Evolutionary conservation across 2,329 filamentous ascomycete genomes (phyloP), one percentile per base, ranked within the genome.

Genomic region (Graphilbum sp.): DNA sequence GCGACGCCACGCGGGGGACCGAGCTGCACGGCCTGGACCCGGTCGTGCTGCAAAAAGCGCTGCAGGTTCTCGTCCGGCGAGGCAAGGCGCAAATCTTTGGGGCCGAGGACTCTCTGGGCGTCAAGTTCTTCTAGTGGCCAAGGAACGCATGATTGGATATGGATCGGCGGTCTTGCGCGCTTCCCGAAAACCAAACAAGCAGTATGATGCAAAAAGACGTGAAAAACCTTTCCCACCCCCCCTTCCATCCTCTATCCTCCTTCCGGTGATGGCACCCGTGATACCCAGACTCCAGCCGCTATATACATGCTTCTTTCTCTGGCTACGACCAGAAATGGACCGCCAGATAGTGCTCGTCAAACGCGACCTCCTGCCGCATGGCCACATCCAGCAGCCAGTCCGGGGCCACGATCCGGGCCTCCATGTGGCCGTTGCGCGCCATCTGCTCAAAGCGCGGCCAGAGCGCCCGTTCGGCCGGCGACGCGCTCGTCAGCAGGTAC

Each of bases 71-170:
- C 35, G 87, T 93, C 27, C 94, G 92, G 66, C 72, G 79, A 45
- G 86, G 86, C 48, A 93, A 82, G 60, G 88, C 87, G 13, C 88
- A 96, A 58, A 75, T 96, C 20, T 96, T 98, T 61, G 88, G 88
- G 25, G 72, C 75, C 38, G 86, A 88, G 50, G 85, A 88, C 54
- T 81, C 83, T 43, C 75, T 82, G 51, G 90, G 90, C 50, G 85
- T 96, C 46, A 98, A 98, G 63, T 96, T 98, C 63, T 96, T 96
- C 55, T 95, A 37, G 27, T n/a, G n/a, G n/a, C 10, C 8, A 16
- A 13, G 12, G 21, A 13, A 25, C 12, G 7, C 23, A 25, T 25
- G 23, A 25, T 7, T 19, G 15, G 10, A 12, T 15, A 20, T 13
- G 21, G 32, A 18, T 19, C 18, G 12, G n/a, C n/a, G n/a, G n/a